phyloP scores from a whole-genome alignment of 306 rosid species.

The Rosa persica region DNA sequence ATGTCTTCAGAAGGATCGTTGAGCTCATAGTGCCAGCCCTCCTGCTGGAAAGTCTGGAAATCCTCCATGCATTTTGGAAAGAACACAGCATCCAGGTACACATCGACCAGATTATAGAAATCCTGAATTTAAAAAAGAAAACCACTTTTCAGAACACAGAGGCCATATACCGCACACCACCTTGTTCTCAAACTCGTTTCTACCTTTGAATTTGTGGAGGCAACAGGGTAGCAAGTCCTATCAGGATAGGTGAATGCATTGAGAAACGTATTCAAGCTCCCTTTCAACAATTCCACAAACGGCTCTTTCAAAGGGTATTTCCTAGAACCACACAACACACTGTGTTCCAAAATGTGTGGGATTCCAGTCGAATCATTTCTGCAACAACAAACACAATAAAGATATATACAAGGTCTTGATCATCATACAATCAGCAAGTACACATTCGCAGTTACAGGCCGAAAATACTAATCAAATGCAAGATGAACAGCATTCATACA shows the following conservation, averaged over 20 bases:
- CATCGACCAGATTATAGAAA: slow-evolving; percentile 93
- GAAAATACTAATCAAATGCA: not conserved
- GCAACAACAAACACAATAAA: slow-evolving; percentile 23
- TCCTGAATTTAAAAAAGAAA: slow-evolving; percentile 50
- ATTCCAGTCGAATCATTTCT: slow-evolving; percentile 96
- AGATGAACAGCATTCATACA: not conserved
- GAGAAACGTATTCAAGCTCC: slow-evolving; percentile 88
- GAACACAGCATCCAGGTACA: slow-evolving; percentile 96
- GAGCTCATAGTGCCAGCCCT: slow-evolving; percentile 99
- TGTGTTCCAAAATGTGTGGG: slow-evolving; percentile 97
- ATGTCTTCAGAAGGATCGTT: slow-evolving; percentile 89
- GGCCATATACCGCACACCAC: slow-evolving; percentile 7
- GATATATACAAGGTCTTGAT: not conserved
- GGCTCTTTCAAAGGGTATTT: slow-evolving; percentile 96
- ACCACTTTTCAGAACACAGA: slow-evolving; percentile 4
- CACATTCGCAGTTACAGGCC: not conserved
- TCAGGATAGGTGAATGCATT: slow-evolving; percentile 98
- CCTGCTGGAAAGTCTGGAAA: slow-evolving; percentile 85
- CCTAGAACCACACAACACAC: slow-evolving; percentile 92
- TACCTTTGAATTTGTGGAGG: slow-evolving; percentile 92
- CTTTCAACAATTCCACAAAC: slow-evolving; percentile 87
- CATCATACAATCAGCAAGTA: not conserved
- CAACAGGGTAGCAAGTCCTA: slow-evolving; percentile 95
- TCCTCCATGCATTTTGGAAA: slow-evolving; percentile 92
- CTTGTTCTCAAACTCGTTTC: slow-evolving; percentile 1